Percentiles rank a stretch among this genome's conserved stretches.
These are phyloP conservation scores for Tylopilus sp. DNA, from an alignment of 768 basidiomycete species.

Conservation along the genomic window DNA sequence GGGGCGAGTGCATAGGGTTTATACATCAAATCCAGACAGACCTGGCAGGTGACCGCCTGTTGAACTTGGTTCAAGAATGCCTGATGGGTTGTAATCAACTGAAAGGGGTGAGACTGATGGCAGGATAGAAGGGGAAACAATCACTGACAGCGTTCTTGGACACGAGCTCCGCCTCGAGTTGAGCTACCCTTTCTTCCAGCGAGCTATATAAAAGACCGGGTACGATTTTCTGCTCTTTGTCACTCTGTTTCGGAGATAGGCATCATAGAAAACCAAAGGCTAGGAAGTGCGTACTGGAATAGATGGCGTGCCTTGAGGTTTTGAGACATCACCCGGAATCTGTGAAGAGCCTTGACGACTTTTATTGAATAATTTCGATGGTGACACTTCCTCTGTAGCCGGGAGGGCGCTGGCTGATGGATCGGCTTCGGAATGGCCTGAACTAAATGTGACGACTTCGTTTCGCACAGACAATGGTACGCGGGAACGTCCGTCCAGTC, in stretches of 20 bases:
- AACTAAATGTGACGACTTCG: slow-evolving; percentile 27
- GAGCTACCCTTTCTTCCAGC: slow-evolving; percentile 31
- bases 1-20: slow-evolving; percentile 72
- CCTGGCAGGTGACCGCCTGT: slow-evolving; percentile 70
- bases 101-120: not conserved
- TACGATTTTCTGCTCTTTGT: not conserved
- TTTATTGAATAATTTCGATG: not conserved
- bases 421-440: slow-evolving; percentile 14
- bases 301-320: slow-evolving; percentile 8
- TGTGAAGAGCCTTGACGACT: not conserved
- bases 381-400: not conserved
- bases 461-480: slow-evolving; percentile 22
- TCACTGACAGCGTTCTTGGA: slow-evolving; percentile 38
- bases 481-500: slow-evolving; percentile 10
- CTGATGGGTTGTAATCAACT: slow-evolving; percentile 56
- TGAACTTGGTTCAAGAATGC: slow-evolving; percentile 50
- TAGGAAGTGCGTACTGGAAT: slow-evolving; percentile 11
- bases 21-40: slow-evolving; percentile 73
- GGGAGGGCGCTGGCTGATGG: not conserved
- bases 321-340: not conserved
- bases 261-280: not conserved
- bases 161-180: slow-evolving; percentile 44
- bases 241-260: slow-evolving; percentile 12
- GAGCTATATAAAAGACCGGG: not conserved
- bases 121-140: not conserved